phyloP scores from a whole-genome alignment of 306 rosid genomes.

The Mimosa pudica region DNA sequence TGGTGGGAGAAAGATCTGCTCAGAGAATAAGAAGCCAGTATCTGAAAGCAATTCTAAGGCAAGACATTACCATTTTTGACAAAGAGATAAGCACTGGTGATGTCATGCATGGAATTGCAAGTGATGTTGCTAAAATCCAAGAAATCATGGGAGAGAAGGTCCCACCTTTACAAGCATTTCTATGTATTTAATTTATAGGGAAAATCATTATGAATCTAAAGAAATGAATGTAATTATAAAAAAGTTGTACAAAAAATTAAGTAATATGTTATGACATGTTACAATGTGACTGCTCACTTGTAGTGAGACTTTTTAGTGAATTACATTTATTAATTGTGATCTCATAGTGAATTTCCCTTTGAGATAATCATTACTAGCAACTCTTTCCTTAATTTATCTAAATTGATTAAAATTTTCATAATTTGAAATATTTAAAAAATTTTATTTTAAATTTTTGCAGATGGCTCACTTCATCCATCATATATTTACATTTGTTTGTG shows the following conservation, averaged over 20 bases:
- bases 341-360: background rate
- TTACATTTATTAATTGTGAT: too few species aligned
- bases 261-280: too few species aligned
- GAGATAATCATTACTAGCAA: background rate
- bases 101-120: slow-evolving; percentile 91
- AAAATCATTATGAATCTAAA: too few species aligned
- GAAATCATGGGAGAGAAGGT: slow-evolving; percentile 99
- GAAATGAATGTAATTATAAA: too few species aligned
- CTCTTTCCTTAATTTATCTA: background rate
- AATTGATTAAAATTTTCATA: background rate
- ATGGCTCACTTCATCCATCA: slow-evolving; percentile 89
- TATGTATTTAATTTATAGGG: background rate
- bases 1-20: slow-evolving; percentile 87
- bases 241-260: too few species aligned
- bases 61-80: slow-evolving; percentile 73
- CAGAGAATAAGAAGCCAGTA: slow-evolving; percentile 78
- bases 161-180: background rate
- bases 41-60: slow-evolving; percentile 74
- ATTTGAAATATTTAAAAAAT: background rate
- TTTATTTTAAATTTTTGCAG: slow-evolving; percentile 44
- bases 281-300: too few species aligned
- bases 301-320: too few species aligned
- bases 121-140: slow-evolving; percentile 93
- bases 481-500: slow-evolving; percentile 79
- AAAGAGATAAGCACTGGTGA: slow-evolving; percentile 69